phyloP scores from a whole-genome alignment of 2,329 filamentous ascomycete genomes.

The Graphilbum ipis-grandicollis region DNA sequence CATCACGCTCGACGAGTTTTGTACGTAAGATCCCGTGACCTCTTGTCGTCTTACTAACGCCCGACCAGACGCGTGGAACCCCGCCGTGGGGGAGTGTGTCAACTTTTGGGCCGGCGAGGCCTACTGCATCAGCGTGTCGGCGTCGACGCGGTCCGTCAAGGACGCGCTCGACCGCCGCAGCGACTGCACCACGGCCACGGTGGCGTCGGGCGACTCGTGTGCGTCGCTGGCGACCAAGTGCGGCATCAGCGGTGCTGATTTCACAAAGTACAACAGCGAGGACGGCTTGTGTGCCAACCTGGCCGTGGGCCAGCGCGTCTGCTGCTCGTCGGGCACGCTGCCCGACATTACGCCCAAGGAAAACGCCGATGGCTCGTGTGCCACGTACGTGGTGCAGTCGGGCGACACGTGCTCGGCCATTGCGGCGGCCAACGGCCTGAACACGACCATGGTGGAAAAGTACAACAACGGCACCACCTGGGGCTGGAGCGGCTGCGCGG shows the following conservation, averaged over 20 bases:
- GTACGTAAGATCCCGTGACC: too few species aligned
- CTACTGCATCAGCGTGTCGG: too few species aligned
- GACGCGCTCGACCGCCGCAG: neutral
- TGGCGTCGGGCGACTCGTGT: constrained; percentile 4
- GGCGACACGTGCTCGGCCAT: constrained; percentile 18
- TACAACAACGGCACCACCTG: constrained; percentile 21
- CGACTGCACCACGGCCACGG: constrained; percentile 5
- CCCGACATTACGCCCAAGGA: constrained; percentile 18
- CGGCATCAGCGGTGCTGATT: constrained; percentile 6
- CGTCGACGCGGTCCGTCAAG: too few species aligned
- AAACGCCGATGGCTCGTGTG: constrained; percentile 18
- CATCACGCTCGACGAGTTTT: too few species aligned
- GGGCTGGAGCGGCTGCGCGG: constrained; percentile 18
- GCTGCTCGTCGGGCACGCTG: constrained; percentile 18
- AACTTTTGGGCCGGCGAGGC: too few species aligned
- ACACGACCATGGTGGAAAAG: constrained; percentile 2
- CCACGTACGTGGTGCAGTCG: constrained; percentile 14
- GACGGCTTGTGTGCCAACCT: constrained; percentile 16
- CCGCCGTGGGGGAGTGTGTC: too few species aligned
- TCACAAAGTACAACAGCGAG: constrained; percentile 13
- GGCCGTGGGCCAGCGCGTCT: constrained; percentile 16
- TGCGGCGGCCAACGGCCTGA: constrained; percentile 6
- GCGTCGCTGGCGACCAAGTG: constrained; percentile 5
- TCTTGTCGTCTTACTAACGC: too few species aligned
- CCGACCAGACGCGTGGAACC: too few species aligned